Evolutionary conservation across 495 filamentous ascomycete species (phyloP), one percentile per base, ranked within the genome.

Genomic region (Penicillium verhagenii): DNA sequence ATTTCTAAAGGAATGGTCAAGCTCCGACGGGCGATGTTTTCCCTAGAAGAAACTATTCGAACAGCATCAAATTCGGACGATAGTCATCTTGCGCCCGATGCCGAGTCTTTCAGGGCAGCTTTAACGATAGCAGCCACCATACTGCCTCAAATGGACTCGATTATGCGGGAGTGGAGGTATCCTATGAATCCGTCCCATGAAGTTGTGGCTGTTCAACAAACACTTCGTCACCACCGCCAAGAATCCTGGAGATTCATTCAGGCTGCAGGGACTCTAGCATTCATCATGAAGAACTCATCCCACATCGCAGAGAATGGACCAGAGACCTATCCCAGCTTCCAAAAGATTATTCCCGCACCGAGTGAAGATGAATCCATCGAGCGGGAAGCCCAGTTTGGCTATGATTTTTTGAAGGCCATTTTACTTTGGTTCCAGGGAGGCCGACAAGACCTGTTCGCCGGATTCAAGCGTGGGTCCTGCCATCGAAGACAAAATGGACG

Each of bases 391-490:
- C 80, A 82, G 47, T 82, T 82, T 57, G 70, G 73, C n/a, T 86
- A 86, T 56, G 85, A 87, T 48, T 88, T 88, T 58, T 56, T 87
- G 2, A 83, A 80, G 64, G 83, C 85, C 3, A 85, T 87, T 18
- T 43, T 85, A 4, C 76, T 86, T 6, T 88, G 84, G 79, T 62
- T 87, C 3, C 80, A 82, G 40, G 80, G 79, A 4, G 85, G 85
- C 9, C 64, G 78, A 19, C 71, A 75, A 14, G 67, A 69, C 28
- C 48, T 88, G 6, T 61, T 85, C 1, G 64, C 76, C 31, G 84
- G 80, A 1, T 88, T 88, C 61, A 81, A 79, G 25, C 67, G 68
- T 13, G 61, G 67, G 13, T 53, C 64, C 1, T 62, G 63, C 9
- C 60, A 70, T 57, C 59, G 69, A 9, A 67, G 68, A 18, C 62